A percentile compares a stretch with the other conserved stretches of the same genome.
These are phyloP conservation scores for Arthrobotrys sphaeroides DNA, from an alignment of 2,329 filamentous ascomycete species.

Conservation along the genomic window DNA sequence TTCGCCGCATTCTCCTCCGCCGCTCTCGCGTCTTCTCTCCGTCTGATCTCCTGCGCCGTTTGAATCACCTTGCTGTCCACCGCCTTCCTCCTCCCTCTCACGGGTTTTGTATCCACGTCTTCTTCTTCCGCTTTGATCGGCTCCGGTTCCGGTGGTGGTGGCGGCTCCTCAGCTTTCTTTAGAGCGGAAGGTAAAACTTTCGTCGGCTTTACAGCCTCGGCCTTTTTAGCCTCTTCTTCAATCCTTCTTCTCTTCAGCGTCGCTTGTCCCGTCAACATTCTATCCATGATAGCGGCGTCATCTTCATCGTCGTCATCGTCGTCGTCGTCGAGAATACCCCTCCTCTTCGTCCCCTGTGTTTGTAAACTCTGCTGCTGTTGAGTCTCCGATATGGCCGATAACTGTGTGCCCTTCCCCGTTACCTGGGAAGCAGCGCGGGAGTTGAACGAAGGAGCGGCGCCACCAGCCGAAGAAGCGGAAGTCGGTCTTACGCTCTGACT, in stretches of 20 bases:
- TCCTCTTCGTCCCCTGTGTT: slow-evolving; percentile 26
- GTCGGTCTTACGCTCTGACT: not conserved
- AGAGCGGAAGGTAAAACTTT: slow-evolving; percentile 35
- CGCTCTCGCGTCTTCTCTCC: slow-evolving; percentile 73
- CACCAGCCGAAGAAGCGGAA: too few species aligned
- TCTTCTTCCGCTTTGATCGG: slow-evolving; percentile 32
- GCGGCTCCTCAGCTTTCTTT: slow-evolving; percentile 19
- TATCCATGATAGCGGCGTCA: slow-evolving; percentile 71
- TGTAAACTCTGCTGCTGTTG: not conserved
- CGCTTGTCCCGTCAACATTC: slow-evolving; percentile 78
- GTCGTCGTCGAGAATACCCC: slow-evolving; percentile 55
- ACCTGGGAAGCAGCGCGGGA: slow-evolving; percentile 57
- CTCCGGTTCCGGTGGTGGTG: slow-evolving; percentile 8
- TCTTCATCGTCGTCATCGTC: slow-evolving; percentile 59
- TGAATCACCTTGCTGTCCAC: slow-evolving; percentile 67
- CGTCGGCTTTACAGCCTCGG: slow-evolving; percentile 6
- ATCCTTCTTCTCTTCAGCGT: slow-evolving; percentile 81
- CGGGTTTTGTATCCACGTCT: slow-evolving; percentile 56
- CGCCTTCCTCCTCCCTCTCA: slow-evolving; percentile 64
- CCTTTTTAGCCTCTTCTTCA: slow-evolving; percentile 64
- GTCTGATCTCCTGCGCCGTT: slow-evolving; percentile 69
- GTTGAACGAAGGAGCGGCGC: not conserved
- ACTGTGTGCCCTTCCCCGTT: slow-evolving; percentile 13
- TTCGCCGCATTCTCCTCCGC: slow-evolving; percentile 67
- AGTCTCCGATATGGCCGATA: slow-evolving; percentile 35